Evolutionary conservation across 139 green algal species (phyloP), one percentile per base, ranked within the genome.

Genomic region (Astrephomene gubernaculifera): DNA sequence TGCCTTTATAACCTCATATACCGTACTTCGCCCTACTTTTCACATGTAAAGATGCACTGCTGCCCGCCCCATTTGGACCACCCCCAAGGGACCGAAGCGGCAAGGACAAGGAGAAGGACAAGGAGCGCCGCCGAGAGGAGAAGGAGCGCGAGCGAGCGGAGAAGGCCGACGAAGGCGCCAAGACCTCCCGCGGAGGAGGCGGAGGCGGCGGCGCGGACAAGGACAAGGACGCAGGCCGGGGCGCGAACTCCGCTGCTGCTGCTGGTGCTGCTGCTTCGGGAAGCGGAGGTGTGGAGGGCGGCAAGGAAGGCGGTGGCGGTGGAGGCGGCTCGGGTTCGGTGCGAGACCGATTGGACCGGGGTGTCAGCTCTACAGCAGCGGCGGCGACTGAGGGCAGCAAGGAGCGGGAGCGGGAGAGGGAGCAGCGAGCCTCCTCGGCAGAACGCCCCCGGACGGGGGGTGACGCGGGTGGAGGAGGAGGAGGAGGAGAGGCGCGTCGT

Each of bases 81-180:
- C n/a, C n/a, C n/a, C n/a, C n/a, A n/a, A n/a, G n/a, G n/a, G n/a
- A n/a, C 19, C 57, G 57, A 27, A 24, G 19, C 57, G 57, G 57
- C 31, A 33, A 54, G 33, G 54, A 82, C 4, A 71, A 82, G 38
- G 76, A 83, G 10, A 41, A 83, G 39, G 54, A 82, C 29, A 68
- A 83, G 27, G 60, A 72, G 4, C 31, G 24, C 21, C 76, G 76
- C 39, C 60, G 60, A 0, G 60, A 83, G 39, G 76, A 83, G 29
- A 83, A 83, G 61, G 76, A 72, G 53, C 60, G 76, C 27, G 41
- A 45, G 60, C 61, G 61, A 21, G 60, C 29, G 22, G 60, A 83
- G 60, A 54, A 72, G 60, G 41, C 27, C 36, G 39, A 41, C 44
- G 71, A 79, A 29, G 25, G n/a, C n/a, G n/a, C n/a, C n/a, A n/a